Evolutionary conservation across 1,139 yeast genomes (phyloP).

Genomic region (Pichia terricola): DNA sequence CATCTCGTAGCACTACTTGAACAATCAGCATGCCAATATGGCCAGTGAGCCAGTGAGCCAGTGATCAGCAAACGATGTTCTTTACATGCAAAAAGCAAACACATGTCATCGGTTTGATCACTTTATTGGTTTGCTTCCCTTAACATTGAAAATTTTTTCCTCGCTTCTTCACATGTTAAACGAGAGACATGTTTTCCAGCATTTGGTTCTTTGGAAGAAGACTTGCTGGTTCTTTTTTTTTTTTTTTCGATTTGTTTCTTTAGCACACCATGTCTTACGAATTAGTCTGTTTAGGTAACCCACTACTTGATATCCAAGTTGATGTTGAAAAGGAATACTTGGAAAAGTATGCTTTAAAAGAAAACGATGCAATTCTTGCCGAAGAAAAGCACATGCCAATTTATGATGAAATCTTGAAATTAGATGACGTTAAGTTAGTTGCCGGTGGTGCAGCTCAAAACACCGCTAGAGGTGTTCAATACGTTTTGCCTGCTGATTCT

Average conservation of each 20-base stretch:
- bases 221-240: not conserved
- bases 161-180: no score
- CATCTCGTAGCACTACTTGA: no score
- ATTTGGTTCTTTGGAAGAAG: not conserved
- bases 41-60: no score
- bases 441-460: slow-evolving; percentile 99
- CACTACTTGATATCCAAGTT: slow-evolving; percentile 82
- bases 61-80: no score
- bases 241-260: not conserved
- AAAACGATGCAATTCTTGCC: slow-evolving; percentile 88
- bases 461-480: slow-evolving; percentile 98
- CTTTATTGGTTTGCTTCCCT: no score
- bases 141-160: no score
- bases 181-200: no score
- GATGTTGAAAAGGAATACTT: slow-evolving; percentile 62
- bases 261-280: slow-evolving; percentile 36
- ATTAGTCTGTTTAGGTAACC: slow-evolving; percentile 63
- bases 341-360: slow-evolving; percentile 73
- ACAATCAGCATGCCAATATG: no score
- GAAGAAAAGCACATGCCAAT: slow-evolving; percentile 85
- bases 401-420: slow-evolving; percentile 63
- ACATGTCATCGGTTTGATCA: no score
- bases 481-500: slow-evolving; percentile 68
- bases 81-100: no score
- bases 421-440: slow-evolving; percentile 55